These are phyloP conservation scores for Pseudonitzschia multistriata DNA, from an alignment of 108 stramenopile genomes.

Conservation along the genomic window DNA sequence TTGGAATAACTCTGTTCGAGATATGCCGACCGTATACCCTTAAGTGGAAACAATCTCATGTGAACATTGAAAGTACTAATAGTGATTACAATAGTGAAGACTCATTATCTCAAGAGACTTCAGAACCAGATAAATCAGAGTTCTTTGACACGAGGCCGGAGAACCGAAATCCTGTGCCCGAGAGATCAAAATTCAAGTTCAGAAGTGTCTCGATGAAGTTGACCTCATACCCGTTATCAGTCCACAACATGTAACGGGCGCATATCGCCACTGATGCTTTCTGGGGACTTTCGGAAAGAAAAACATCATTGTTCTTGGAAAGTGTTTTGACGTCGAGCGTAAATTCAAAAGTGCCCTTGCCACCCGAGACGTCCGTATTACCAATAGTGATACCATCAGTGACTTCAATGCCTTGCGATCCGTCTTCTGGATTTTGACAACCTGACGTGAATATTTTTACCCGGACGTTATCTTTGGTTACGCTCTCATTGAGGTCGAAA, in stretches of 20 bases:
- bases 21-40: too few relatives aligned
- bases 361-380: neutral
- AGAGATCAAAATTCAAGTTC: neutral
- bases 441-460: neutral
- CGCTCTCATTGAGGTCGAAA: neutral
- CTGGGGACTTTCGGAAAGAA: neutral
- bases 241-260: slow-evolving; percentile 5
- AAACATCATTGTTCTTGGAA: neutral
- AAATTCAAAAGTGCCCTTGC: slow-evolving; percentile 4
- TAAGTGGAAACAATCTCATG: too few relatives aligned
- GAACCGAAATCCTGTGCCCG: neutral
- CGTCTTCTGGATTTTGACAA: slow-evolving; percentile 6
- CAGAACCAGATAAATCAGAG: neutral
- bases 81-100: too few relatives aligned
- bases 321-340: neutral
- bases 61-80: too few relatives aligned
- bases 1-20: too few relatives aligned
- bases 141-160: neutral
- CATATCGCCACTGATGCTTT: neutral
- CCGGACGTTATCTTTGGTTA: neutral
- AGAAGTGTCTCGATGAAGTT: neutral
- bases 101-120: neutral
- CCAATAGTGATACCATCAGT: neutral
- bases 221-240: neutral
- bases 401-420: neutral